Evolutionary conservation across 106 monocot genomes (phyloP), one percentile per base, ranked within the genome.

Genomic region (Dendrobium nobile): DNA sequence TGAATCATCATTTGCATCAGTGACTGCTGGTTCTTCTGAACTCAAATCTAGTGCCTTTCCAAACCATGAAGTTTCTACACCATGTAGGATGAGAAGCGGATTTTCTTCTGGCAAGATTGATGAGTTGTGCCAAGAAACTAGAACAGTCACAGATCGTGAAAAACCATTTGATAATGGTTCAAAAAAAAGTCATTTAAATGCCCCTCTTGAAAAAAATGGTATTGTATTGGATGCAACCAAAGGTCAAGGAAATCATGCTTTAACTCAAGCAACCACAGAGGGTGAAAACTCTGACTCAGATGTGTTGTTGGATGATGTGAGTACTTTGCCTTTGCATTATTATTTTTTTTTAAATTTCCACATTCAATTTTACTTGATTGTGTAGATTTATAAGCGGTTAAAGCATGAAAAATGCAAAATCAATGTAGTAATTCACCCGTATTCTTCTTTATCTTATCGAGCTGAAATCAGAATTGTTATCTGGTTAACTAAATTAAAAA

Each of bases 271-370:
- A 54, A 79, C 17, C 13, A 67, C 54, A 9, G 84, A 85, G 68
- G 72, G 43, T 68, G 87, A 82, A 41, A 78, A 68, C 72, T 78
- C 81, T 20, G 87, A 80, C n/a, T 72, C 85, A 80, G 88, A 88
- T 19, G 22, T 47, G 24, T 82, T 65, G 44, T 67, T 87, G 48
- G 15, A 76, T 79, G 90, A 90, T 87, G 89, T 89, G 74, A 86
- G 89, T 77, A 77, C 3, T 20, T 58, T 55, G 8, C 77, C 22
- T 44, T 8, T 33, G 16, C 10, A 72, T 72, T 10, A 6, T 9
- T 4, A 37, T 31, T 72, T 72, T 13, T 2, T 13, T 51, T 51
- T 16, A 51, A 51, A 51, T 51, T 72, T 13, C 9, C 9, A 72
- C 22, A 13, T 72, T 72, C 72, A 72, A 33, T 72, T 65, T 65